phyloP scores from a whole-genome alignment of 2,329 filamentous ascomycete genomes.

The Bipolaris sorokiniana region DNA sequence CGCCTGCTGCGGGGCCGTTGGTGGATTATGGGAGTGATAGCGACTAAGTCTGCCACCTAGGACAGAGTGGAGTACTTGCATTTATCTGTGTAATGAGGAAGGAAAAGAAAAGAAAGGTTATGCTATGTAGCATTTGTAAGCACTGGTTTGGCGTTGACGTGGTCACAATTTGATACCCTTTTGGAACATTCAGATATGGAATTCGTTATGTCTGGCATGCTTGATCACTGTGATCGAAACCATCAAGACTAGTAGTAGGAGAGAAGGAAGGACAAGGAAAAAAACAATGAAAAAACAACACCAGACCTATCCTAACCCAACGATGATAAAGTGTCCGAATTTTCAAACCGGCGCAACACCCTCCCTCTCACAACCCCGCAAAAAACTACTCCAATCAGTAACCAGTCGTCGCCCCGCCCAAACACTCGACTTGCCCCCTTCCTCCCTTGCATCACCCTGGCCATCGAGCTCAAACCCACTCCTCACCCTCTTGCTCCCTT shows the following conservation, averaged over 20 bases:
- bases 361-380: constrained; percentile 27
- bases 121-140: background rate
- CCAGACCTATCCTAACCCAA: background rate
- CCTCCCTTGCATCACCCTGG: background rate
- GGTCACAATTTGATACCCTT: constrained; percentile 1
- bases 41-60: constrained; percentile 46
- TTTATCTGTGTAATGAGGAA: background rate
- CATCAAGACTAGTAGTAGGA: background rate
- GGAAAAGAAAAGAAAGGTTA: background rate
- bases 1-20: constrained; percentile 70
- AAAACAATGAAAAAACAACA: background rate
- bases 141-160: background rate
- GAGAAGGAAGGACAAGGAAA: background rate
- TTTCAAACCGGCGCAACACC: constrained; percentile 25
- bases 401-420: constrained; percentile 24
- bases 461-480: background rate
- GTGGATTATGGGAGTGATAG: constrained; percentile 90
- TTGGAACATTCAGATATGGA: background rate
- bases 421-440: constrained; percentile 2
- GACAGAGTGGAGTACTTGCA: too few relatives aligned
- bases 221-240: background rate
- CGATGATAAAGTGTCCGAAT: background rate
- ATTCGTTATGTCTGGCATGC: background rate
- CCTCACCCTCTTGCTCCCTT: background rate
- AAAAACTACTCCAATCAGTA: constrained; percentile 21